Evolutionary conservation across 2,329 filamentous ascomycete species (phyloP).

Genomic region (Diaporthe australafricana): DNA sequence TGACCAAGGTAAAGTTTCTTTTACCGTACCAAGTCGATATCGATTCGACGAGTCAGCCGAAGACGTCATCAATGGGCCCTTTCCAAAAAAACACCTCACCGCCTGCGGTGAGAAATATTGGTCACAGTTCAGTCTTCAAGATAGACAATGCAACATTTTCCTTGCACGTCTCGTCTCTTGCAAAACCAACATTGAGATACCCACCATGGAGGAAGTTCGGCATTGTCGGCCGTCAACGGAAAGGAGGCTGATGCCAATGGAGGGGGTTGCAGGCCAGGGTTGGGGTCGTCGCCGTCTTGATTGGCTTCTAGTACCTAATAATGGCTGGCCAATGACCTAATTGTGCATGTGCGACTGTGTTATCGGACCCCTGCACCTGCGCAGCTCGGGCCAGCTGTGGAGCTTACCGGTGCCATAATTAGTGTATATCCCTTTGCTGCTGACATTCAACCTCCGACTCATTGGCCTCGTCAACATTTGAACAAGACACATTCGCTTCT

Average conservation of each 20-base stretch:
- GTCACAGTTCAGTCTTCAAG: too few species aligned
- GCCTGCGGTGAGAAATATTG: too few species aligned
- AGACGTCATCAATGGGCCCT: too few species aligned
- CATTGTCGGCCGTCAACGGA: background rate
- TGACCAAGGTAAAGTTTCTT: too few species aligned
- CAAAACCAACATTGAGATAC: background rate
- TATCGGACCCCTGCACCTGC: slow-evolving; percentile 27
- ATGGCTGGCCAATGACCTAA: slow-evolving; percentile 9
- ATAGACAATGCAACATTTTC: too few species aligned
- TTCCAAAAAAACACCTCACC: too few species aligned
- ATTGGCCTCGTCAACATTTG: slow-evolving; percentile 6
- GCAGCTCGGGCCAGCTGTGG: background rate
- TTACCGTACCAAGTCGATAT: too few species aligned
- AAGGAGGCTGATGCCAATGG: too few species aligned
- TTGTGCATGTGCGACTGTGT: background rate
- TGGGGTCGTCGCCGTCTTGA: background rate
- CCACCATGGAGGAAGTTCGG: slow-evolving; percentile 2
- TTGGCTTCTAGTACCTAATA: background rate
- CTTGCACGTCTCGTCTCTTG: too few species aligned
- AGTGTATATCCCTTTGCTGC: background rate
- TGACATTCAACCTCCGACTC: background rate
- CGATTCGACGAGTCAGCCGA: too few species aligned
- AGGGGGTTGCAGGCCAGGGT: background rate
- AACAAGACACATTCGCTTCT: slow-evolving; percentile 8
- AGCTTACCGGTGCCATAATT: background rate